Evolutionary conservation across 176 grass and related monocot species (phyloP).

Genomic region (Tillandsia leiboldiana): DNA sequence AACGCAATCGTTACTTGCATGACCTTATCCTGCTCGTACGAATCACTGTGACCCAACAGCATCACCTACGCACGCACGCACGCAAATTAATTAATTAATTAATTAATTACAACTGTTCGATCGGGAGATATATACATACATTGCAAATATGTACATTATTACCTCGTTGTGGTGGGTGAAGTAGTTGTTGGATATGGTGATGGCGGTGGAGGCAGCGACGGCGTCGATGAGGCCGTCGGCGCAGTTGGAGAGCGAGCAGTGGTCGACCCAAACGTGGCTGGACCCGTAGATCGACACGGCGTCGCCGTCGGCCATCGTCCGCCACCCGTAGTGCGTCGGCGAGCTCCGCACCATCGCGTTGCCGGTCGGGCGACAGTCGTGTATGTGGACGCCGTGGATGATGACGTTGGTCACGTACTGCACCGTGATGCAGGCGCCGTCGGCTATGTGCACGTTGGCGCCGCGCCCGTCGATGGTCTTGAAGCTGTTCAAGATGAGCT

Average conservation of each 20-base stretch:
- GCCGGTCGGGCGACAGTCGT: slow-evolving; percentile 21
- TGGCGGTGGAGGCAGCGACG: slow-evolving; percentile 22
- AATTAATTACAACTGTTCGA: too few species aligned
- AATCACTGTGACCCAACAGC: slow-evolving; percentile 16
- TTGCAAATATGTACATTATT: too few species aligned
- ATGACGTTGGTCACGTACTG: slow-evolving; percentile 30
- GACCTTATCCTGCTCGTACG: background rate
- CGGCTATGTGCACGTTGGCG: slow-evolving; percentile 23
- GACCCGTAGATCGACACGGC: slow-evolving; percentile 22
- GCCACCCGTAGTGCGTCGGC: slow-evolving; percentile 22
- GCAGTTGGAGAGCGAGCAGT: slow-evolving; percentile 28
- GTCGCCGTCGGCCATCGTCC: slow-evolving; percentile 25
- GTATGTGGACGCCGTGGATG: slow-evolving; percentile 26
- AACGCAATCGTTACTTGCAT: slow-evolving; percentile 19
- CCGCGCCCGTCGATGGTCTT: slow-evolving; percentile 30
- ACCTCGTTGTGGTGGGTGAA: slow-evolving; percentile 26
- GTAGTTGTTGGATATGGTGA: slow-evolving; percentile 28
- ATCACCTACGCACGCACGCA: background rate
- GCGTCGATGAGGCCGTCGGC: slow-evolving; percentile 27
- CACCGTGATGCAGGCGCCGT: slow-evolving; percentile 29
- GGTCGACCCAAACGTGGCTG: slow-evolving; percentile 27
- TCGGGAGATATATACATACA: too few species aligned
- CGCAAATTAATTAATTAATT: too few species aligned
- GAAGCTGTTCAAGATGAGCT: slow-evolving; percentile 33
- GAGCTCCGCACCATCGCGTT: slow-evolving; percentile 32